Conservation (phyloP, 1,284 basidiomycete genomes). For the Mycosarcoma maydis region DNA sequence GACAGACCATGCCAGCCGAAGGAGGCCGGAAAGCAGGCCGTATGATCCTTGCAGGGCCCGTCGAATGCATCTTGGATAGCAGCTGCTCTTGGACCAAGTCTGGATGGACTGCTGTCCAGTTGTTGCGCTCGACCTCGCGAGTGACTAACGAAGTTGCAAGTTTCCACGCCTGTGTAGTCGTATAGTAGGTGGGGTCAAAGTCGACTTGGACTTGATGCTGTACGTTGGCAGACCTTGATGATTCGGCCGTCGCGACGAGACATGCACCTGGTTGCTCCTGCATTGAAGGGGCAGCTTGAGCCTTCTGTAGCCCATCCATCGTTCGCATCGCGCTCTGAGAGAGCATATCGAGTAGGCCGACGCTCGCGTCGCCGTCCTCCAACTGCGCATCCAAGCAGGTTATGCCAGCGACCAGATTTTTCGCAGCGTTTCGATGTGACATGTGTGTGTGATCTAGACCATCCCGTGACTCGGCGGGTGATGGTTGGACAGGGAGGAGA, state of each 20-base stretch:
- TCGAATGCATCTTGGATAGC: no score
- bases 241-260: no score
- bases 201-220: slow-evolving; percentile 12
- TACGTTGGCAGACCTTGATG: background rate
- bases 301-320: background rate
- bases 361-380: slow-evolving; percentile 14
- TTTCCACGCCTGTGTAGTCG: slow-evolving; percentile 5
- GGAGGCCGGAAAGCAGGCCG: slow-evolving; percentile 5
- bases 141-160: slow-evolving; percentile 7
- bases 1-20: background rate
- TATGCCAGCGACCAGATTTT: background rate
- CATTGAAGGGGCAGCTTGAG: background rate
- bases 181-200: slow-evolving; percentile 7
- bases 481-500: slow-evolving; percentile 13
- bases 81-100: background rate
- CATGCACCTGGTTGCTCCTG: background rate
- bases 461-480: background rate
- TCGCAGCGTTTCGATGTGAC: background rate
- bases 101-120: slow-evolving; percentile 14
- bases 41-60: background rate
- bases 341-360: slow-evolving; percentile 28
- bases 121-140: background rate
- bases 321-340: slow-evolving; percentile 32
- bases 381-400: background rate
- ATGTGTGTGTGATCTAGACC: background rate